Conservation (phyloP, 345 rosid genomes). For the Litchi chinensis region DNA sequence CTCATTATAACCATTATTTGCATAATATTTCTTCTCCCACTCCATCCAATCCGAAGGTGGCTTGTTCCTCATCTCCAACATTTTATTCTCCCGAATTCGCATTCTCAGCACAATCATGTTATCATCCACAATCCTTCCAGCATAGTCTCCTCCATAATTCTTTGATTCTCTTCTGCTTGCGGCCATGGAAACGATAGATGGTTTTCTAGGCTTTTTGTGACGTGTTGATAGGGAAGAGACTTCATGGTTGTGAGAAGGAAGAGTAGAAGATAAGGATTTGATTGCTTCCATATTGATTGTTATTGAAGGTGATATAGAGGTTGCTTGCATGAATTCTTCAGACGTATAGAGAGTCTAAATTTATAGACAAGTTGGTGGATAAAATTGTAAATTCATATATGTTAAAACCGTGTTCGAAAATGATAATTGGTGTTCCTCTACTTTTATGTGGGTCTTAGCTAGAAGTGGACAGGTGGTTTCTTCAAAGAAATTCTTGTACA, state of each 20-base stretch:
- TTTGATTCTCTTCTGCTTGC: background rate
- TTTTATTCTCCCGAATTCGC: background rate
- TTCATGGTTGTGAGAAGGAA: background rate
- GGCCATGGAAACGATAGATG: background rate
- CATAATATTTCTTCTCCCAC: background rate
- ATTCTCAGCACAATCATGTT: background rate
- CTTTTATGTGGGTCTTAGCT: too few relatives aligned
- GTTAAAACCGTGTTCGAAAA: background rate
- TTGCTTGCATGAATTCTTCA: background rate
- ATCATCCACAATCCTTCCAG: background rate
- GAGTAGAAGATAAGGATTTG: background rate
- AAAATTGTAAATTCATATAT: background rate
- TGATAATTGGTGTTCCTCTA: background rate
- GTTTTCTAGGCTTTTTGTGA: background rate
- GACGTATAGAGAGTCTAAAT: background rate
- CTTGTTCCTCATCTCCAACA: background rate
- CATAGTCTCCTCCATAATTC: background rate
- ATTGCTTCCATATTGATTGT: background rate
- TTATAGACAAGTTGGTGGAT: background rate
- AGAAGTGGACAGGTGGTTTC: too few relatives aligned
- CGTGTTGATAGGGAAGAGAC: background rate
- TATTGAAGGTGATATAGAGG: background rate
- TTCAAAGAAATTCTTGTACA: too few relatives aligned
- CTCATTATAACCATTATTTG: background rate
- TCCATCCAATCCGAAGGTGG: slow-evolving; percentile 1